A percentile compares a stretch with the other conserved stretches of the same genome.
These are phyloP conservation scores for Camelina hispida DNA, from an alignment of 345 rosid species.

Conservation along the genomic window DNA sequence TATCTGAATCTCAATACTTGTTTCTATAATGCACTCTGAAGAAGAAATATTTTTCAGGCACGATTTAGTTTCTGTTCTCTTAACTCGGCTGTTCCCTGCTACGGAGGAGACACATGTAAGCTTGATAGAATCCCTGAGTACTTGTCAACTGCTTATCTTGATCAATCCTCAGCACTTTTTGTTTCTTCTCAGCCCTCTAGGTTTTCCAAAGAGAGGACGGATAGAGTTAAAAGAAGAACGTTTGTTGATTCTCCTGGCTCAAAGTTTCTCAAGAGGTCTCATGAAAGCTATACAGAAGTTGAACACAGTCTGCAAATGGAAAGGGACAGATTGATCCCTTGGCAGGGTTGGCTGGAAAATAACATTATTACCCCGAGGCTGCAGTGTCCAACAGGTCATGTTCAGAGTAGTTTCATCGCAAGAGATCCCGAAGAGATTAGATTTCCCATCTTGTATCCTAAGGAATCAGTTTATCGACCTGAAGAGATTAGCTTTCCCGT, in stretches of 20 bases:
- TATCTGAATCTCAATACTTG: slow-evolving; percentile 13
- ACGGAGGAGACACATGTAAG: slow-evolving; percentile 58
- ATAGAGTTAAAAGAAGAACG: slow-evolving; percentile 38
- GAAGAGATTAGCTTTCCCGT: no score
- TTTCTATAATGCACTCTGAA: slow-evolving; percentile 42
- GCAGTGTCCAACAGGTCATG: slow-evolving; percentile 43
- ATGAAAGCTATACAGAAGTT: slow-evolving; percentile 44
- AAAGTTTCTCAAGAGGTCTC: slow-evolving; percentile 41
- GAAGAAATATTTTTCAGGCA: slow-evolving; percentile 52
- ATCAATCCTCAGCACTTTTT: slow-evolving; percentile 29
- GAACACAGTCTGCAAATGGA: slow-evolving; percentile 43
- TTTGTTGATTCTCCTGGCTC: slow-evolving; percentile 43
- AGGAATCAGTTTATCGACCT: slow-evolving; percentile 35
- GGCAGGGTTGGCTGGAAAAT: slow-evolving; percentile 44
- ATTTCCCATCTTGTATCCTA: slow-evolving; percentile 38
- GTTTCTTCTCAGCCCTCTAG: slow-evolving; percentile 48
- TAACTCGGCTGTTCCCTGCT: slow-evolving; percentile 55
- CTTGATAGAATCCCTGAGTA: slow-evolving; percentile 23
- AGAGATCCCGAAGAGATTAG: slow-evolving; percentile 45
- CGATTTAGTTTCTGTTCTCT: slow-evolving; percentile 60
- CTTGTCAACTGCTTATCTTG: slow-evolving; percentile 24
- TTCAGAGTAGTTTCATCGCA: slow-evolving; percentile 37
- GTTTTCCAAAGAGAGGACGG: slow-evolving; percentile 36
- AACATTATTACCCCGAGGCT: slow-evolving; percentile 36
- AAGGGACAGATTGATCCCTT: slow-evolving; percentile 39